A percentile compares a stretch with the other conserved stretches of the same genome.
Conservation (phyloP, 305 asterid genomes). For the Solanum hybrid region DNA sequence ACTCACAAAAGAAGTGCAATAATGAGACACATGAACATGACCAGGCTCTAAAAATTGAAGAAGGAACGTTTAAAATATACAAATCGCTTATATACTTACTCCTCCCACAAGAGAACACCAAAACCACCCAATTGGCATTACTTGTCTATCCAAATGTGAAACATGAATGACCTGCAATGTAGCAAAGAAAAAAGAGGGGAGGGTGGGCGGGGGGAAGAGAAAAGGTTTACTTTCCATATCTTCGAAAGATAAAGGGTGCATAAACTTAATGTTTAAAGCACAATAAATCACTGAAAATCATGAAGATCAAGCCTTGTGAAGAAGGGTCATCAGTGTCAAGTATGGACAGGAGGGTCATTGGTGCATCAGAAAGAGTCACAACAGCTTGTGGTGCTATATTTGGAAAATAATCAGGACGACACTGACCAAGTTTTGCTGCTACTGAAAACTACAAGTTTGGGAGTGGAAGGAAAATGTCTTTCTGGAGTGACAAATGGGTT, state of each 20-base stretch:
- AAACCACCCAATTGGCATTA: conserved; percentile 7
- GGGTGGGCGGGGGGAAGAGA: neutral
- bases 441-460: neutral
- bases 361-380: neutral
- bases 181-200: neutral
- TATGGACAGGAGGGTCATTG: neutral
- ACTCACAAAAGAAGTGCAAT: neutral
- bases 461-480: neutral
- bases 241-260: neutral
- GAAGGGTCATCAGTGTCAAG: neutral
- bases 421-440: neutral
- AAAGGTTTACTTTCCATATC: neutral
- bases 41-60: neutral
- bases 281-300: neutral
- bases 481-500: neutral
- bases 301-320: neutral
- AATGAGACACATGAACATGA: neutral
- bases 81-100: neutral
- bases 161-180: conserved; percentile 9
- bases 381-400: neutral
- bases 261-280: neutral
- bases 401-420: neutral
- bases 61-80: neutral
- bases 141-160: conserved; percentile 4
- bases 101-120: neutral